Evolutionary conservation across 176 grass and related monocot species (phyloP).

Genomic region (Lolium rigidum): DNA sequence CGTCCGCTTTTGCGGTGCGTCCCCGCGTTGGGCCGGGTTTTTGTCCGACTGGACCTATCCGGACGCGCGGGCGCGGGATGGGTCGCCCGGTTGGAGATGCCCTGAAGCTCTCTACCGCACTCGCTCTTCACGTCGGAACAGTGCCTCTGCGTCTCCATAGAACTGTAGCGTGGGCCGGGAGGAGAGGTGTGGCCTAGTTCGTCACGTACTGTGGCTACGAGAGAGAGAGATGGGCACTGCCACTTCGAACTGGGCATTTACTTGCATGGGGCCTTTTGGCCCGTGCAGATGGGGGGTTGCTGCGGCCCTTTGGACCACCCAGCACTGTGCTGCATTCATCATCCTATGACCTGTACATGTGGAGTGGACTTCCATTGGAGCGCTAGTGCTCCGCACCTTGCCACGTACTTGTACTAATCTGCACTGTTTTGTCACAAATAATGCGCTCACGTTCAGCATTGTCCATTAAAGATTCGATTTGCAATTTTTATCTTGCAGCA

Average conservation of each 20-base stretch:
- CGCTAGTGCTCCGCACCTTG: not conserved
- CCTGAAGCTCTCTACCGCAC: not conserved
- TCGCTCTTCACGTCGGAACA: not conserved
- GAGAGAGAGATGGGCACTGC: not conserved
- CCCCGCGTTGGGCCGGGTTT: no score
- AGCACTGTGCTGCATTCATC: slow-evolving; percentile 43
- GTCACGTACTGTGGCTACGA: slow-evolving; percentile 3
- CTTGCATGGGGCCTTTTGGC: slow-evolving; percentile 48
- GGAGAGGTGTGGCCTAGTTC: slow-evolving; percentile 3
- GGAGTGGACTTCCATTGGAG: slow-evolving; percentile 33
- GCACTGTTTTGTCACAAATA: not conserved
- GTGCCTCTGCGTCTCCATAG: not conserved
- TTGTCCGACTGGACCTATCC: no score
- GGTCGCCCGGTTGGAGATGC: no score
- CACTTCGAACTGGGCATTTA: slow-evolving; percentile 48
- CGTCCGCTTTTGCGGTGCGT: no score
- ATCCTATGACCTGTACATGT: slow-evolving; percentile 23
- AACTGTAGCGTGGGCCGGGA: not conserved
- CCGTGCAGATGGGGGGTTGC: slow-evolving; percentile 53
- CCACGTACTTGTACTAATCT: not conserved
- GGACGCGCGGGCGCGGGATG: no score
- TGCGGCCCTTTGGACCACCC: slow-evolving; percentile 13
- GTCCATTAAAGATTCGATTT: not conserved
- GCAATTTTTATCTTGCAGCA: not conserved
- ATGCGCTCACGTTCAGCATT: not conserved